These are phyloP conservation scores for Achaetomium macrosporum DNA, from an alignment of 2,329 filamentous ascomycete genomes.

Conservation along the genomic window DNA sequence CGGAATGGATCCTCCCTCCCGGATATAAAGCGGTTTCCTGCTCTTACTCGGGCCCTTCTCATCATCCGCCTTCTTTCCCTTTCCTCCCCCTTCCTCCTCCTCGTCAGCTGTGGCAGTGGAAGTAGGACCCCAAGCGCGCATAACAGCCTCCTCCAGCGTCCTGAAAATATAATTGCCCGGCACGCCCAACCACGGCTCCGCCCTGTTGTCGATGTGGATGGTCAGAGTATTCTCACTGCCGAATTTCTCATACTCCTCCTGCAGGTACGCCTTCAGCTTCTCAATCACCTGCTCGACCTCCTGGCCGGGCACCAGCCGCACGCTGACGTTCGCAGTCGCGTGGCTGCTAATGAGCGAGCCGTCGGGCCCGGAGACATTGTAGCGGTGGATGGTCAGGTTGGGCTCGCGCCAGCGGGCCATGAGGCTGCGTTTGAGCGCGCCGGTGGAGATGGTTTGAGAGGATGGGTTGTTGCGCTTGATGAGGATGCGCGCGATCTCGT, in stretches of 20 bases:
- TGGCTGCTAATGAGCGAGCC: slow-evolving; percentile 87
- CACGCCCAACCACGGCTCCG: slow-evolving; percentile 94
- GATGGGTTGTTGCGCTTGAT: slow-evolving; percentile 65
- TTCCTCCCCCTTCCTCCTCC: not conserved
- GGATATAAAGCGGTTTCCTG: slow-evolving; percentile 77
- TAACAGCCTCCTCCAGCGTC: slow-evolving; percentile 78
- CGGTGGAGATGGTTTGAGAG: slow-evolving; percentile 20
- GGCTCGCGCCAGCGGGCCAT: slow-evolving; percentile 96
- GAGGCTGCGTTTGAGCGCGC: slow-evolving; percentile 72
- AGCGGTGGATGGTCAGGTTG: slow-evolving; percentile 86
- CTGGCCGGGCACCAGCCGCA: slow-evolving; percentile 91
- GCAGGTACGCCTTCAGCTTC: slow-evolving; percentile 60
- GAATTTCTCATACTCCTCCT: slow-evolving; percentile 64
- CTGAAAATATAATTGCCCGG: slow-evolving; percentile 86
- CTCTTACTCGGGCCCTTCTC: slow-evolving; percentile 30
- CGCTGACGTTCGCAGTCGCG: slow-evolving; percentile 80
- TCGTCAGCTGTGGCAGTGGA: not conserved
- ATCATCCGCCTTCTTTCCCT: slow-evolving; percentile 11
- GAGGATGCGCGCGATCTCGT: slow-evolving; percentile 74
- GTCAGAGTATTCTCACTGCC: slow-evolving; percentile 75
- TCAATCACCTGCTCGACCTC: slow-evolving; percentile 72
- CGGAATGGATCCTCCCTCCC: slow-evolving; percentile 92
- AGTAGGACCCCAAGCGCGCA: slow-evolving; percentile 67
- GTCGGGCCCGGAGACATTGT: slow-evolving; percentile 88
- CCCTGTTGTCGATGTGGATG: slow-evolving; percentile 84